Evolutionary conservation across 2,329 filamentous ascomycete genomes (phyloP).

Genomic region (Cercospora sp.): DNA sequence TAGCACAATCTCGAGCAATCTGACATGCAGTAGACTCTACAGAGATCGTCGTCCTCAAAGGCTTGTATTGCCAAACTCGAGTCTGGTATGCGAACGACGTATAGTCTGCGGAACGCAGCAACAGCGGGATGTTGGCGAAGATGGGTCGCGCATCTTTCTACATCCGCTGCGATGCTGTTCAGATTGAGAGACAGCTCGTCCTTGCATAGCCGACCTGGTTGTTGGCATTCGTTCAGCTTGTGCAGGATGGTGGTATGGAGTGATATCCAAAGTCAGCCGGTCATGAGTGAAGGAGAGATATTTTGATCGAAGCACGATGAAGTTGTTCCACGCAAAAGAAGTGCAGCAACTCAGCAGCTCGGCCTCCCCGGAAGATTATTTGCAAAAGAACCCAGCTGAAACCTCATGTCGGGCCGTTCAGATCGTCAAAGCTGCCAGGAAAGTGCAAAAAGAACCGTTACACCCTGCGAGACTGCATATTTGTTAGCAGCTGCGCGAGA

Average conservation of each 20-base stretch:
- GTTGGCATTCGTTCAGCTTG: no score
- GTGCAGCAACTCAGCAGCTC: background rate
- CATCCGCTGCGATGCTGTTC: no score
- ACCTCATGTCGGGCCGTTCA: background rate
- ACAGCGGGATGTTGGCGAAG: no score
- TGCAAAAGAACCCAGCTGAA: background rate
- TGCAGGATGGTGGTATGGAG: no score
- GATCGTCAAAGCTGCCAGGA: background rate
- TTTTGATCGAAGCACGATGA: background rate
- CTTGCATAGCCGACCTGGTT: no score
- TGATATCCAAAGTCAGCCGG: no score
- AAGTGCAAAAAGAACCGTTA: conserved; percentile 8
- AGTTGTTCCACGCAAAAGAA: background rate
- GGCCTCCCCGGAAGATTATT: background rate
- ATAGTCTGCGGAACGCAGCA: no score
- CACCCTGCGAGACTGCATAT: conserved; percentile 15
- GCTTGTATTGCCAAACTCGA: background rate
- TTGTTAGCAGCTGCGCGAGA: conserved; percentile 4
- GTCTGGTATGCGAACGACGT: background rate
- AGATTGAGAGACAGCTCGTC: no score
- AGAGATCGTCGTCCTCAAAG: background rate
- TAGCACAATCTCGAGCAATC: background rate
- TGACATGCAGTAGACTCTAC: background rate
- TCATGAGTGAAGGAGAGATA: no score
- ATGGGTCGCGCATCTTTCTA: no score